These are phyloP conservation scores for Phytopythium helicoides DNA, from an alignment of 352 stramenopile species.

Conservation along the genomic window DNA sequence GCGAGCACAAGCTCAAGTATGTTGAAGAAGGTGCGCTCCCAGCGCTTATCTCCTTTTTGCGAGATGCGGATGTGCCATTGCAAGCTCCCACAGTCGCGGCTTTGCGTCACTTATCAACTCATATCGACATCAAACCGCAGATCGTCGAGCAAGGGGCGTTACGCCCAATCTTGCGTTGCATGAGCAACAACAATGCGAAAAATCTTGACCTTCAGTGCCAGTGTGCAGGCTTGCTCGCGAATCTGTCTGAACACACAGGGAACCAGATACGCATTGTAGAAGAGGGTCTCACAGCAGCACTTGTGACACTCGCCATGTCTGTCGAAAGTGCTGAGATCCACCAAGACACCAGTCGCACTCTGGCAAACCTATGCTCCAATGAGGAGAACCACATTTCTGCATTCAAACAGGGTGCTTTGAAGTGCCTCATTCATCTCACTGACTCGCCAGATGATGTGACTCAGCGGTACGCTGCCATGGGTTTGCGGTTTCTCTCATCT, in stretches of 20 bases:
- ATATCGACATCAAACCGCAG: constrained; percentile 83
- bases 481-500: constrained; percentile 91
- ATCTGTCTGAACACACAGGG: constrained; percentile 90
- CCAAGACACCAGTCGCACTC: constrained; percentile 89
- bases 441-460: constrained; percentile 88
- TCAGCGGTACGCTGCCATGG: constrained; percentile 95
- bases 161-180: constrained; percentile 83
- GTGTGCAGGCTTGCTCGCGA: constrained; percentile 92
- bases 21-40: constrained; percentile 85
- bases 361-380: constrained; percentile 94
- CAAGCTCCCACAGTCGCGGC: constrained; percentile 89
- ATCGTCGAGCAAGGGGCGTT: constrained; percentile 84
- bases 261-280: constrained; percentile 93
- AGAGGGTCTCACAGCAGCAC: constrained; percentile 79
- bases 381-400: constrained; percentile 93
- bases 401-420: constrained; percentile 91
- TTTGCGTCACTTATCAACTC: constrained; percentile 89
- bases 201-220: constrained; percentile 93
- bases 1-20: constrained; percentile 84
- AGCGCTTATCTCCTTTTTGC: constrained; percentile 87
- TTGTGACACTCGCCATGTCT: constrained; percentile 70
- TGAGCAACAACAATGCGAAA: constrained; percentile 61
- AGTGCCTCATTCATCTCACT: constrained; percentile 89
- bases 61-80: constrained; percentile 85
- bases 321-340: constrained; percentile 91